Base-by-base conservation (phyloP, 2,329 filamentous ascomycete species). In the Aspergillus sp. region DNA sequence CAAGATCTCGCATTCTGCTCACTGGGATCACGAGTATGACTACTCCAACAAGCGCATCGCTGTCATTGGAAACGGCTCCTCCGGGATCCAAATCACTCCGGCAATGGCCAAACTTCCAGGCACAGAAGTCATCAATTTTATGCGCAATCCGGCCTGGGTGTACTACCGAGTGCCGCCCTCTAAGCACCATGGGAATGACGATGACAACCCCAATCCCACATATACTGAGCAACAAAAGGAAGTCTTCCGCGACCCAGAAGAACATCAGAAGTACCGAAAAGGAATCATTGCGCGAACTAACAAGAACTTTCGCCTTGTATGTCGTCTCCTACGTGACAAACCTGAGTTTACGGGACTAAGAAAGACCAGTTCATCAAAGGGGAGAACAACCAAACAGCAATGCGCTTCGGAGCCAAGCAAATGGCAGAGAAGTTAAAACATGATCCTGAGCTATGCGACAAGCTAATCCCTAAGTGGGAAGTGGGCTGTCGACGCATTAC, bases 81-180 rank as follows among this genome's bases (percentile, higher is more conserved):
- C 70, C 4, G 75, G 69, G 0, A 76, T 78, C 14, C 77, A 79
- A 56, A 75, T 77, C 32, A 63, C 75, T 2, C 69, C 67, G 29
- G 57, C 62, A 59, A 65, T 58, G 55, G 57, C 63, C 5, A 57
- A 69, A 24, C 57, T 68, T 14, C 61, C 64, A 1, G 69, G 68
- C 16, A 69, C 68, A 20, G 59, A 65, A 10, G 69, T 73, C 52
- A 62, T 69, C 47, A 68, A 71, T 52, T 72, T 68, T 49, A 67
- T 72, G 42, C 67, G 70, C 16, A 66, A 66, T 10, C 60, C 65
- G 9, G 69, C 70, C 14, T 73, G 71, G 71, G 70, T 73, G 18
- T 68, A 68, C 52, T 56, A 62, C 29, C 52, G 52, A 4, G 59
- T 57, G 58, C 67, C 49, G 32, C 65, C 36, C 55, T 71, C 61